These are phyloP conservation scores for Alloascoidea africana DNA, from an alignment of 805 yeast species.

Conservation along the genomic window DNA sequence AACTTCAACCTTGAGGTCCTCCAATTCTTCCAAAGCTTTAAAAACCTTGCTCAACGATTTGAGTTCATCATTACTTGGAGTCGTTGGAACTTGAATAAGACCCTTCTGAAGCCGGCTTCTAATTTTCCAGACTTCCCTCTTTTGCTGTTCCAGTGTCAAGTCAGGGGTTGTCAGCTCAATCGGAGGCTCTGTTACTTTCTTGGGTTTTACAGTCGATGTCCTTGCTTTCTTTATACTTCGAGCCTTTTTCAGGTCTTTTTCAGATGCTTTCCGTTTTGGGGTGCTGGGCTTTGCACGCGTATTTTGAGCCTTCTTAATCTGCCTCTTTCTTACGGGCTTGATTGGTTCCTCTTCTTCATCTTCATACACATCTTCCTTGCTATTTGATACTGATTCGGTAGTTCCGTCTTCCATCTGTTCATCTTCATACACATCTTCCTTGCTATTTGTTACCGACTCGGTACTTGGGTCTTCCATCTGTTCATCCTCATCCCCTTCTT, in stretches of 20 bases:
- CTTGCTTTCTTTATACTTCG: too few relatives aligned
- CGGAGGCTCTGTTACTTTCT: too few relatives aligned
- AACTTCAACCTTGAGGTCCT: slow-evolving; percentile 15
- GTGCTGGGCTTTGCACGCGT: not conserved
- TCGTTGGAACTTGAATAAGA: not conserved
- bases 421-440: not conserved
- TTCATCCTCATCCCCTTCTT: not conserved
- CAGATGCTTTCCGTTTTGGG: too few relatives aligned
- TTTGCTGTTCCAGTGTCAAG: too few relatives aligned
- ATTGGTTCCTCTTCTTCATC: slow-evolving; percentile 1
- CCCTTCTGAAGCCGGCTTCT: not conserved
- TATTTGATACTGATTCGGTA: not conserved
- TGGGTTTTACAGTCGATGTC: too few relatives aligned
- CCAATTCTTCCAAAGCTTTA: slow-evolving; percentile 21
- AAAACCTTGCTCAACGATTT: not conserved
- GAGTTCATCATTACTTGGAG: not conserved
- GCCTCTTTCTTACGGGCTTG: too few relatives aligned
- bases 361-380: not conserved
- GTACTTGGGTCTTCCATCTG: not conserved
- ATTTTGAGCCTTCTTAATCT: slow-evolving; percentile 3
- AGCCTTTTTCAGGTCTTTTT: too few relatives aligned
- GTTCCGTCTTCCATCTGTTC: not conserved
- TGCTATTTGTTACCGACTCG: not conserved
- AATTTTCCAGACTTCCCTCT: not conserved
- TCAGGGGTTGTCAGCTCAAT: too few relatives aligned